phyloP scores from a whole-genome alignment of 768 basidiomycete species.

The Hygrocybe coccinea region DNA sequence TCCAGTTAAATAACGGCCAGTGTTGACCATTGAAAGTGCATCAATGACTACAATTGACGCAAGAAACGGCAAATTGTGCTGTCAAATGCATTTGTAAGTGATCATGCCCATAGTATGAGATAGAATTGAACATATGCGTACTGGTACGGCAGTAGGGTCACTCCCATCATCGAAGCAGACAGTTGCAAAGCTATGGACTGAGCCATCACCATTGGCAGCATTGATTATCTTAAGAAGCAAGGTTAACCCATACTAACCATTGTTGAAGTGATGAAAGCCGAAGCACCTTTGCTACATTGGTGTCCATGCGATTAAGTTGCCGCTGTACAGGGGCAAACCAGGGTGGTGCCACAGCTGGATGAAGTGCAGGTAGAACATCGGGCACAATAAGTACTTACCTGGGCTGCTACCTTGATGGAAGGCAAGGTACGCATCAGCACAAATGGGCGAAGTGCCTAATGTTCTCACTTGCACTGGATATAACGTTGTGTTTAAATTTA shows the following conservation, averaged over 20 bases:
- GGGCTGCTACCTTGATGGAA: no score
- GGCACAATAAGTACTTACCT: no score
- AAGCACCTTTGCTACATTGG: not conserved
- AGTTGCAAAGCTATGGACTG: not conserved
- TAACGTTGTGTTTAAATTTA: no score
- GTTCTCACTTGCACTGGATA: no score
- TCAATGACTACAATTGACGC: not conserved
- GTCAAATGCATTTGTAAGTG: not conserved
- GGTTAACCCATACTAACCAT: not conserved
- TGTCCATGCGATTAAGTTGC: not conserved
- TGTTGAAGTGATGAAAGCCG: not conserved
- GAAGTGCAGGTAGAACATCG: no score
- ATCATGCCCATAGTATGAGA: not conserved
- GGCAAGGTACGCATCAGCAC: no score
- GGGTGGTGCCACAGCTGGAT: not conserved
- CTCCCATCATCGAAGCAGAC: not conserved
- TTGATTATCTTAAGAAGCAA: not conserved
- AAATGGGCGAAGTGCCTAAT: no score
- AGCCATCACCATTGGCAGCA: constrained; percentile 1
- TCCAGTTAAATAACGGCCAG: not conserved
- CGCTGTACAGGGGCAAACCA: constrained; percentile 1
- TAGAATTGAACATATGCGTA: not conserved
- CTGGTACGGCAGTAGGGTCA: not conserved
- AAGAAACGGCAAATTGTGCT: not conserved
- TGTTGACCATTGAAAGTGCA: not conserved